Conservation (phyloP, 305 asterid genomes). For the Ajuga reptans region DNA sequence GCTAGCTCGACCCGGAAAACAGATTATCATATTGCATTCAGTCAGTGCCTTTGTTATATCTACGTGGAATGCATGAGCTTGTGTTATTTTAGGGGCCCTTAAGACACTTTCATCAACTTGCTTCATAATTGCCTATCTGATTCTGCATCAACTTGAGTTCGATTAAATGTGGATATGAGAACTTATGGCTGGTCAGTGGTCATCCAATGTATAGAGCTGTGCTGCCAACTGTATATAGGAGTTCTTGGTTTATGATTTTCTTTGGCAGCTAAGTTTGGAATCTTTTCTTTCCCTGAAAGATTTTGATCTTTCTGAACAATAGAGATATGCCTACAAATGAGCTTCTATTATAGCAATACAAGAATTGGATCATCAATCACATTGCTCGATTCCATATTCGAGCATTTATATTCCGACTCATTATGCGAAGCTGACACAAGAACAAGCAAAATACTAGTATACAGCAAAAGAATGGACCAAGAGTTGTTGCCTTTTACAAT, state of each 20-base stretch:
- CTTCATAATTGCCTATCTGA: background rate
- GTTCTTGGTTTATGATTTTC: background rate
- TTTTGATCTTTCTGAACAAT: background rate
- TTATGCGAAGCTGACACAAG: constrained; percentile 3
- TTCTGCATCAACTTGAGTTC: background rate
- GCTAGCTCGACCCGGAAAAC: constrained; percentile 15
- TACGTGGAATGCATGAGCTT: background rate
- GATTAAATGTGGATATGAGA: background rate
- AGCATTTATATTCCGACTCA: background rate
- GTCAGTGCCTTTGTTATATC: background rate
- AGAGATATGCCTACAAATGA: background rate
- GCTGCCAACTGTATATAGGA: background rate
- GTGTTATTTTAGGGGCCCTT: background rate
- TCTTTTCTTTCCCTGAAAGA: background rate
- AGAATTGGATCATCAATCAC: background rate
- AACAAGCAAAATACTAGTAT: constrained; percentile 1
- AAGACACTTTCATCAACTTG: background rate
- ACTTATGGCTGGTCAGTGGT: background rate
- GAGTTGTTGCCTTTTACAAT: constrained; percentile 5
- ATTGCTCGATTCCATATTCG: background rate
- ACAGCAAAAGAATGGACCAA: constrained; percentile 26
- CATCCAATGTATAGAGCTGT: background rate
- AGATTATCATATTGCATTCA: background rate
- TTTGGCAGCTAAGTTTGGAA: background rate
- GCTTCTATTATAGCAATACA: background rate